Evolutionary conservation across 495 filamentous ascomycete species (phyloP).

Genomic region (Penicillium bialowiezense): DNA sequence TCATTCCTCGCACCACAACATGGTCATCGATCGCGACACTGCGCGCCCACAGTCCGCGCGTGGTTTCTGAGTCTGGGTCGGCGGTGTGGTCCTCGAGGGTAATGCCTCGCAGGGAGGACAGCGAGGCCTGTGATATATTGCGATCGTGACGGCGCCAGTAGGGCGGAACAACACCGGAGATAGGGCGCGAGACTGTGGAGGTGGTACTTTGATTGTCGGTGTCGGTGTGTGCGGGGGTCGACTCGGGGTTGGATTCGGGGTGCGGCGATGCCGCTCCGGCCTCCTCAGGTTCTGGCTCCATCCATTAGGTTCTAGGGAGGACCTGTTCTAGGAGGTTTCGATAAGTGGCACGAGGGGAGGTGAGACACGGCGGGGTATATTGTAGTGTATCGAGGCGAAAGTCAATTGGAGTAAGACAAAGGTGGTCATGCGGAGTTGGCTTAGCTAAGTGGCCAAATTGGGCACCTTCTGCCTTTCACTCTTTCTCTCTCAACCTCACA

Average conservation of each 20-base stretch:
- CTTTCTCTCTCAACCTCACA: too few relatives aligned
- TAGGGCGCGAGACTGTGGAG: conserved; percentile 27
- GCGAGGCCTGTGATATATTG: conserved; percentile 40
- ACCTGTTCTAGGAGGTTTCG: too few relatives aligned
- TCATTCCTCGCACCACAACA: conserved; percentile 59
- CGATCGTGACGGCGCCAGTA: conserved; percentile 51
- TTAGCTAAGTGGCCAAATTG: background rate
- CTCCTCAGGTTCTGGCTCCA: conserved; percentile 49
- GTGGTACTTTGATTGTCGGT: conserved; percentile 7
- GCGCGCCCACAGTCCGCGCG: conserved; percentile 63
- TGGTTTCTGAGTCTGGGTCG: conserved; percentile 55
- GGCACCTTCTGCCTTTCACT: too few relatives aligned
- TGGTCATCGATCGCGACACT: conserved; percentile 66
- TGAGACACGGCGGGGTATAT: background rate
- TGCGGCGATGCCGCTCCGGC: conserved; percentile 30
- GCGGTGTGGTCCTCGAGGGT: conserved; percentile 70
- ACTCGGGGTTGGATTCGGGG: conserved; percentile 15
- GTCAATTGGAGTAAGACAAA: background rate
- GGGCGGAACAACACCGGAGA: conserved; percentile 45
- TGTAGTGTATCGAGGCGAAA: background rate
- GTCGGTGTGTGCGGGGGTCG: conserved; percentile 8
- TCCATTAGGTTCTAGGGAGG: conserved; percentile 39
- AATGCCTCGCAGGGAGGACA: conserved; percentile 50
- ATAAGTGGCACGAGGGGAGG: background rate
- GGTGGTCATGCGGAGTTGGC: background rate